Evolutionary conservation across 805 yeast species (phyloP).

Genomic region (Candida oleophila): DNA sequence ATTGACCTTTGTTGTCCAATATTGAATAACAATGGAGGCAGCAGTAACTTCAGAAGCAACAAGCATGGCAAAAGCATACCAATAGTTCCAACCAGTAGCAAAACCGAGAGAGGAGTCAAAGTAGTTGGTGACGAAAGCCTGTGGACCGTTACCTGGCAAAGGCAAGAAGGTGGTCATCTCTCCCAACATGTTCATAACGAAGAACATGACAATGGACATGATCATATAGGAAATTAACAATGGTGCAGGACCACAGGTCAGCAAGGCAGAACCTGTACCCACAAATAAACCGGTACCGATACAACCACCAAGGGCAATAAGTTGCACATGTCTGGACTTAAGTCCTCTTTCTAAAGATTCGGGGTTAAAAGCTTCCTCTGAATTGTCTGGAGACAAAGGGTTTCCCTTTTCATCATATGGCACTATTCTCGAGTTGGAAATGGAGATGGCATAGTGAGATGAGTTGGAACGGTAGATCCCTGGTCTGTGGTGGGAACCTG

Average conservation of each 20-base stretch:
- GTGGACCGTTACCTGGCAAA: constrained; percentile 34
- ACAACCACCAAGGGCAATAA: constrained; percentile 83
- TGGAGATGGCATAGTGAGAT: constrained; percentile 24
- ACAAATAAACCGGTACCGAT: constrained; percentile 75
- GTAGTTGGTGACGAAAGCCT: constrained; percentile 27
- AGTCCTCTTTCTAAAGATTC: constrained; percentile 36
- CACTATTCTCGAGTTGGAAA: constrained; percentile 27
- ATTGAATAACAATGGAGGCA: constrained; percentile 31
- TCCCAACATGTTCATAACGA: constrained; percentile 31
- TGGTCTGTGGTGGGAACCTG: constrained; percentile 15
- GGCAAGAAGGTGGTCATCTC: constrained; percentile 36
- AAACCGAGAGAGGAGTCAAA: constrained; percentile 30
- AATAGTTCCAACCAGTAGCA: constrained; percentile 34
- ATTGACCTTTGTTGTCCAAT: constrained; percentile 32
- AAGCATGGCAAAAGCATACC: constrained; percentile 32
- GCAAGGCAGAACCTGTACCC: constrained; percentile 61
- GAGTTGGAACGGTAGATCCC: constrained; percentile 24
- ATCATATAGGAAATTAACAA: constrained; percentile 41
- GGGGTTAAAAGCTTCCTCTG: constrained; percentile 17
- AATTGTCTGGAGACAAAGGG: constrained; percentile 15
- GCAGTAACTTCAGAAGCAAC: constrained; percentile 38
- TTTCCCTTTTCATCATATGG: constrained; percentile 20
- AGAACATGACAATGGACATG: constrained; percentile 24
- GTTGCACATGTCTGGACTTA: constrained; percentile 54
- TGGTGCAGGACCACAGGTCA: constrained; percentile 65